Evolutionary conservation across 2,329 filamentous ascomycete species (phyloP), one percentile per base, ranked within the genome.

Genomic region (Phialophora verrucosa): DNA sequence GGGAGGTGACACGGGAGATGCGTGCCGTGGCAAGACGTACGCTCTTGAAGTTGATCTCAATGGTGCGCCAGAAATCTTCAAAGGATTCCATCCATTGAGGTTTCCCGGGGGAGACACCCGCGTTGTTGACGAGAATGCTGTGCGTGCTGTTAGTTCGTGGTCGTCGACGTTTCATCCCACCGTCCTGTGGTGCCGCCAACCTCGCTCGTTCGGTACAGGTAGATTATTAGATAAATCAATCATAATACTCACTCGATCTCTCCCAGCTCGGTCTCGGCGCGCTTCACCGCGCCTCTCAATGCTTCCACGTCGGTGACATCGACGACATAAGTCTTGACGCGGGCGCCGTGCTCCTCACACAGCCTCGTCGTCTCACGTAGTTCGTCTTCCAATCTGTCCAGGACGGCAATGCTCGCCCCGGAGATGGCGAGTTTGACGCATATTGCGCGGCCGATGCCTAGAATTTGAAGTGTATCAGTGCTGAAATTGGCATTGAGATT

Each of bases 41-140:
- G 14, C 62, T 62, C 42, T 69, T 69, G 59, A 69, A 67, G 35
- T 69, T 69, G 44, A 69, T 65, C 58, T 69, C 67, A 29, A 69
- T 65, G 11, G 58, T 64, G 25, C 55, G 31, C 67, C 67, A 69
- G 44, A 67, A 69, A 1, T 66, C 62, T 25, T 67, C 64, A 25
- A 69, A 67, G n/a, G 42, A 62, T 32, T 66, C 64, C 58, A 60
- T 57, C 62, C 59, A 72, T 17, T 74, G 65, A n/a, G 73, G 72
- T 25, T 62, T 70, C 17, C 69, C 64, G 12, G 57, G 66, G 20
- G 72, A 72, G 3, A 69, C 73, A 17, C 74, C 74, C 14, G 74
- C 73, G 50, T 74, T 74, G 69, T 75, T 75, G 50, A 75, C 70
- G 5, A 75, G 68, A 25, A 73, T 74, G 53, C 68, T 68, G 58